phyloP scores from a whole-genome alignment of 2,329 filamentous ascomycete genomes.

The Dactylellina haptotyla region DNA sequence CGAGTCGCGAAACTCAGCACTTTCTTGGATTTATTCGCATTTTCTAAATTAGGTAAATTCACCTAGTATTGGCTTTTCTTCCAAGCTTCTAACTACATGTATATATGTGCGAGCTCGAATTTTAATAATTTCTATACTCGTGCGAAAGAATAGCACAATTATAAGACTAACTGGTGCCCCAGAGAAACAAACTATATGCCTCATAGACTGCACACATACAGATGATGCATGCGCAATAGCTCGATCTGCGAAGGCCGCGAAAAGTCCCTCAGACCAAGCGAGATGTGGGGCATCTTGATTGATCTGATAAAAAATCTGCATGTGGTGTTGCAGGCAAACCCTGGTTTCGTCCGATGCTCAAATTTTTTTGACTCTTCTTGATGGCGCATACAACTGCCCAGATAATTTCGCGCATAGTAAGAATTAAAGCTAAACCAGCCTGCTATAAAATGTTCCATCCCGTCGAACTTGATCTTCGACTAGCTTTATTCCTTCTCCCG shows the following conservation, averaged over 20 bases:
- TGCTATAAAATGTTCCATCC: slow-evolving; percentile 13
- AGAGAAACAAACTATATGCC: not conserved
- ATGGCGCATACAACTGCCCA: slow-evolving; percentile 1
- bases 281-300: not conserved
- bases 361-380: slow-evolving; percentile 11
- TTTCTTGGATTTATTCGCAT: too few relatives aligned
- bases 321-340: not conserved
- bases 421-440: too few relatives aligned
- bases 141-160: too few relatives aligned
- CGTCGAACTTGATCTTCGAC: slow-evolving; percentile 2
- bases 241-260: too few relatives aligned
- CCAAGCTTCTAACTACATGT: too few relatives aligned
- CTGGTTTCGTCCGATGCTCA: not conserved
- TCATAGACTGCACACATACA: too few relatives aligned
- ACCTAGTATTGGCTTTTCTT: too few relatives aligned
- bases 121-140: too few relatives aligned
- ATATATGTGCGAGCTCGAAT: too few relatives aligned
- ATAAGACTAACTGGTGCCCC: too few relatives aligned
- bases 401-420: slow-evolving; percentile 23
- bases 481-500: not conserved
- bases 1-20: too few relatives aligned
- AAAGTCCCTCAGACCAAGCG: not conserved
- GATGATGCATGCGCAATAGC: not conserved
- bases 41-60: too few relatives aligned
- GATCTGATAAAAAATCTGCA: not conserved